These are phyloP conservation scores for Adansonia gregorii DNA, from an alignment of 441 rosid species.

Conservation along the genomic window DNA sequence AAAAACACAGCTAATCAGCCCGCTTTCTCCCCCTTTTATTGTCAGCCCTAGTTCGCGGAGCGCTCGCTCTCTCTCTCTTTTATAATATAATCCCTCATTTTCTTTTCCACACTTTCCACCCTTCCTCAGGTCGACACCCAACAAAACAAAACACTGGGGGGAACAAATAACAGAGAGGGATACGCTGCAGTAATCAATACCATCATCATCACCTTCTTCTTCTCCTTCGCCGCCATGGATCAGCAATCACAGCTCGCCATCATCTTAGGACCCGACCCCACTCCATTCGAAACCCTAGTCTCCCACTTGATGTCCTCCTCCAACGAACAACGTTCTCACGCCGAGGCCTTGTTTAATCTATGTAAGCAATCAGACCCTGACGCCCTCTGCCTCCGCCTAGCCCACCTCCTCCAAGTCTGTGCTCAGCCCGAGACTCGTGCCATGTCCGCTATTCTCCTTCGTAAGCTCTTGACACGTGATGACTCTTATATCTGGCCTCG, in stretches of 20 bases:
- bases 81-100: slow-evolving; percentile 24
- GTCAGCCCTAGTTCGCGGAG: not conserved
- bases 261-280: slow-evolving; percentile 78
- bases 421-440: slow-evolving; percentile 82
- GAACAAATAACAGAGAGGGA: not conserved
- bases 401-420: slow-evolving; percentile 79
- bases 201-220: slow-evolving; percentile 18
- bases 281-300: slow-evolving; percentile 84
- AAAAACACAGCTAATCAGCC: slow-evolving; percentile 20
- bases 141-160: not conserved
- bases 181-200: not conserved
- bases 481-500: slow-evolving; percentile 90
- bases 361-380: slow-evolving; percentile 88
- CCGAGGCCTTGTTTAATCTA: slow-evolving; percentile 86
- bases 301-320: slow-evolving; percentile 90
- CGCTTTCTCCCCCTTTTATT: not conserved
- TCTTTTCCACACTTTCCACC: too few species aligned
- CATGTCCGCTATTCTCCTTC: slow-evolving; percentile 93
- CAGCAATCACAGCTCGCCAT: slow-evolving; percentile 84
- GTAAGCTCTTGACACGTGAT: slow-evolving; percentile 88
- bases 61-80: not conserved
- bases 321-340: slow-evolving; percentile 93
- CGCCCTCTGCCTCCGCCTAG: slow-evolving; percentile 78
- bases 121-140: not conserved
- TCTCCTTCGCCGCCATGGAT: slow-evolving; percentile 57